phyloP scores from a whole-genome alignment of 495 filamentous ascomycete species.

The Daldinia concentrica region DNA sequence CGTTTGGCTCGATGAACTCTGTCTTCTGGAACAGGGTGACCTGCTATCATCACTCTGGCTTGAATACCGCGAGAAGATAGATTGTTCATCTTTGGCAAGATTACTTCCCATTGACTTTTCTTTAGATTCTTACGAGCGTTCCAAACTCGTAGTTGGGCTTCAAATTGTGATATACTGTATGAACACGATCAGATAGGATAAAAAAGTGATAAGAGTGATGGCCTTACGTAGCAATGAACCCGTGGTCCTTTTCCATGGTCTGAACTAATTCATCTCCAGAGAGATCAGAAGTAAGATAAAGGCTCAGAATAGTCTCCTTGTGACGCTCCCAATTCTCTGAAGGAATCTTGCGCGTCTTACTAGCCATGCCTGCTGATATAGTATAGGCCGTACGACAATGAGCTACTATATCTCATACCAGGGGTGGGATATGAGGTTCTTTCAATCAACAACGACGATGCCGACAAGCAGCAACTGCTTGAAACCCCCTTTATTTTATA shows the following conservation, averaged over 20 bases:
- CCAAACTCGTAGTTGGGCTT: conserved; percentile 28
- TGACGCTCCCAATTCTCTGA: conserved; percentile 31
- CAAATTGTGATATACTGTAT: conserved; percentile 23
- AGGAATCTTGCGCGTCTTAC: conserved; percentile 18
- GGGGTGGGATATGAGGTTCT: background rate
- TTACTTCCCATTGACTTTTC: conserved; percentile 25
- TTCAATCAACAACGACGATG: background rate
- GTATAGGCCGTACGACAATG: background rate
- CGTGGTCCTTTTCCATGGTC: conserved; percentile 25
- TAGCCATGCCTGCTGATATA: conserved; percentile 11
- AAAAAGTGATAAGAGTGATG: background rate
- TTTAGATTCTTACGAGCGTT: conserved; percentile 39
- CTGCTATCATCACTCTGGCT: conserved; percentile 31
- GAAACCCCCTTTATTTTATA: background rate
- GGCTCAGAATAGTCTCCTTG: conserved; percentile 26
- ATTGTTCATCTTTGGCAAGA: conserved; percentile 25
- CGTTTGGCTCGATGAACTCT: conserved; percentile 24
- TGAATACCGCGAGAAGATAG: conserved; percentile 10
- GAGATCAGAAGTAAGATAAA: conserved; percentile 20
- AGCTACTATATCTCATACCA: background rate
- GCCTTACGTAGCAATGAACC: conserved; percentile 34
- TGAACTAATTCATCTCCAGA: conserved; percentile 18
- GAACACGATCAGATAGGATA: background rate
- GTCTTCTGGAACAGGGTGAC: conserved; percentile 14
- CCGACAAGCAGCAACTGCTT: background rate